These are phyloP conservation scores for Xylaria palmicola DNA, from an alignment of 495 filamentous ascomycete genomes.

Conservation along the genomic window DNA sequence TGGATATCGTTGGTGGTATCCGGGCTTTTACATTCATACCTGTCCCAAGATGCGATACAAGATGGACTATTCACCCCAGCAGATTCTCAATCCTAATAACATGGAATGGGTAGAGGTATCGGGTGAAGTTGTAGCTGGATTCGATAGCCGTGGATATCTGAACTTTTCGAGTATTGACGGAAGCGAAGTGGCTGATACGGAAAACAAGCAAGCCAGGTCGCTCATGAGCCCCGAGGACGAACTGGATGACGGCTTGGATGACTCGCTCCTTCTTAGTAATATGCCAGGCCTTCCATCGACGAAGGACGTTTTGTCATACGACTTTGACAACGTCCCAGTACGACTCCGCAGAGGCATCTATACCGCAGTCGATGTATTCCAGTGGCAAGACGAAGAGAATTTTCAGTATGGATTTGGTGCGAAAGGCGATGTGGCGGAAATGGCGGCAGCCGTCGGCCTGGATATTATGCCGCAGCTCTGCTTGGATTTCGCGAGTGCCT, in stretches of 20 bases:
- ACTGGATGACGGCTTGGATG: slow-evolving; percentile 14
- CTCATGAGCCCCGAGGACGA: slow-evolving; percentile 37
- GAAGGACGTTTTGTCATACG: slow-evolving; percentile 58
- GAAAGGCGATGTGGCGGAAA: slow-evolving; percentile 69
- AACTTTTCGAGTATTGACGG: slow-evolving; percentile 51
- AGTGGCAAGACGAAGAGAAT: slow-evolving; percentile 62
- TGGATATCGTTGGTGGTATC: slow-evolving; percentile 62
- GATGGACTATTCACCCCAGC: slow-evolving; percentile 77
- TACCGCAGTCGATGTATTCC: slow-evolving; percentile 55
- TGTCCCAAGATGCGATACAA: slow-evolving; percentile 71
- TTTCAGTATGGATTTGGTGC: slow-evolving; percentile 18
- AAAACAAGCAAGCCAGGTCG: slow-evolving; percentile 17
- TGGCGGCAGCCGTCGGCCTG: slow-evolving; percentile 74
- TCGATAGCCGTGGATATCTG: slow-evolving; percentile 68
- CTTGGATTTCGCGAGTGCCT: slow-evolving; percentile 32
- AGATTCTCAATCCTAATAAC: slow-evolving; percentile 77
- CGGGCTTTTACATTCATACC: slow-evolving; percentile 52
- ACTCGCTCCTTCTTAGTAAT: slow-evolving; percentile 62
- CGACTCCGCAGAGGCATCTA: slow-evolving; percentile 27
- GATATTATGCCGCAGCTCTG: slow-evolving; percentile 59
- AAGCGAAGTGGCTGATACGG: slow-evolving; percentile 33
- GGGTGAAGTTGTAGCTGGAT: slow-evolving; percentile 58
- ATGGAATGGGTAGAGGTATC: slow-evolving; percentile 75
- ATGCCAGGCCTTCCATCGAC: slow-evolving; percentile 78
- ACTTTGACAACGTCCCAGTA: slow-evolving; percentile 57